phyloP scores from a whole-genome alignment of 441 rosid genomes.

The Brassica balearica region DNA sequence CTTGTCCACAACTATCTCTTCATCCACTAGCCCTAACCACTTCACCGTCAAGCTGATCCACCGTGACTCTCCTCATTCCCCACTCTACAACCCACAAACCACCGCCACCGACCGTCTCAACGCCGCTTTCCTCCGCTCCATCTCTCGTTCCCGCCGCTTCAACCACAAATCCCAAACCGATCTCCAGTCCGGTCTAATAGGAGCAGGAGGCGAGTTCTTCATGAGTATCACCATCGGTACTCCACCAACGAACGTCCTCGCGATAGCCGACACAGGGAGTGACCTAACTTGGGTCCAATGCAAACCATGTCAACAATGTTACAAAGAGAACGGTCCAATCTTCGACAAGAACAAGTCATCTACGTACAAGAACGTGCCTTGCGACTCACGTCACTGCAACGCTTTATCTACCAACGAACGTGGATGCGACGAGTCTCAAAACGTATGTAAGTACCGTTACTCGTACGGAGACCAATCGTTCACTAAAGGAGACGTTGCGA shows the following conservation, averaged over 20 bases:
- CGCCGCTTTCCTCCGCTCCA: conserved; percentile 54
- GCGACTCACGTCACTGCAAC: conserved; percentile 46
- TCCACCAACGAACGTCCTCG: conserved; percentile 50
- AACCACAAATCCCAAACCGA: conserved; percentile 20
- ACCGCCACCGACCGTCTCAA: conserved; percentile 49
- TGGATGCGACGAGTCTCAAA: conserved; percentile 33
- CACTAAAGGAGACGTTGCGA: conserved; percentile 55
- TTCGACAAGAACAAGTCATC: conserved; percentile 56
- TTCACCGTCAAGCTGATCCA: conserved; percentile 56
- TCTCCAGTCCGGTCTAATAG: conserved; percentile 47
- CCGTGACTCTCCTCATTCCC: conserved; percentile 67
- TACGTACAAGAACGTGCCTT: conserved; percentile 45
- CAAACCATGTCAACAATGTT: conserved; percentile 60
- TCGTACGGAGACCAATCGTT: conserved; percentile 54
- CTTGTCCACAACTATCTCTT: conserved; percentile 21
- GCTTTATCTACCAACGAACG: conserved; percentile 22
- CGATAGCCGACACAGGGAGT: conserved; percentile 67
- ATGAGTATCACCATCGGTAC: conserved; percentile 60
- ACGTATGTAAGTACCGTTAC: conserved; percentile 52
- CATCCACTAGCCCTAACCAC: conserved; percentile 17
- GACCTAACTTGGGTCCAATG: conserved; percentile 76
- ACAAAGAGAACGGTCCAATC: conserved; percentile 50
- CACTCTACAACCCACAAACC: conserved; percentile 51
- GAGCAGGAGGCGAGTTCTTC: conserved; percentile 54
- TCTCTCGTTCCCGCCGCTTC: conserved; percentile 49